Conservation (phyloP, 345 rosid species). For the Melaleuca quinquenervia region DNA sequence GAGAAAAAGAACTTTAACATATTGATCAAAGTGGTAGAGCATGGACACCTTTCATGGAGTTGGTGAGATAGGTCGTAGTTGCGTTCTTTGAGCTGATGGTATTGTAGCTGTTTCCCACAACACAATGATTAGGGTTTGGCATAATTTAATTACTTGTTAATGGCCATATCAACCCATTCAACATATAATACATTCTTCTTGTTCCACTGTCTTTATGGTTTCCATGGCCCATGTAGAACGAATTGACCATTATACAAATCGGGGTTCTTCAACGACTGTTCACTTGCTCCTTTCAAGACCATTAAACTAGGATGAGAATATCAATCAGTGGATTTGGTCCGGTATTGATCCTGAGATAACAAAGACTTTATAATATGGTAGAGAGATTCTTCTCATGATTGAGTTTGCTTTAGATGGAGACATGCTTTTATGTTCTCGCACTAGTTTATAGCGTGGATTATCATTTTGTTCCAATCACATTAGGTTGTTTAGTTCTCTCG, state of each 20-base stretch:
- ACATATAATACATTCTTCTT: background rate
- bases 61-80: background rate
- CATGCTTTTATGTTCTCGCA: background rate
- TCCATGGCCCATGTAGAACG: background rate
- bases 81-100: background rate
- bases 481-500: background rate
- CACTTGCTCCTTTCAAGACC: background rate
- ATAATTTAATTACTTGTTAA: background rate
- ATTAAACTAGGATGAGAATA: background rate
- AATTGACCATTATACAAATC: background rate
- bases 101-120: slow-evolving; percentile 7
- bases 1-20: background rate
- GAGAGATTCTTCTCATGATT: background rate
- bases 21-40: background rate
- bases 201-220: background rate
- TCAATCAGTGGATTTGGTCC: background rate
- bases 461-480: background rate
- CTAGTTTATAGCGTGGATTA: background rate
- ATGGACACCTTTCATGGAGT: background rate
- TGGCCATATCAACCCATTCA: no score
- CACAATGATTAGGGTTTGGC: background rate
- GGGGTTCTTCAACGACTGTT: background rate
- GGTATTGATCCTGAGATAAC: background rate
- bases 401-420: background rate
- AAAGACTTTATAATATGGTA: background rate